phyloP scores from a whole-genome alignment of 169 alveolate genomes.

The Neospora caninum region DNA sequence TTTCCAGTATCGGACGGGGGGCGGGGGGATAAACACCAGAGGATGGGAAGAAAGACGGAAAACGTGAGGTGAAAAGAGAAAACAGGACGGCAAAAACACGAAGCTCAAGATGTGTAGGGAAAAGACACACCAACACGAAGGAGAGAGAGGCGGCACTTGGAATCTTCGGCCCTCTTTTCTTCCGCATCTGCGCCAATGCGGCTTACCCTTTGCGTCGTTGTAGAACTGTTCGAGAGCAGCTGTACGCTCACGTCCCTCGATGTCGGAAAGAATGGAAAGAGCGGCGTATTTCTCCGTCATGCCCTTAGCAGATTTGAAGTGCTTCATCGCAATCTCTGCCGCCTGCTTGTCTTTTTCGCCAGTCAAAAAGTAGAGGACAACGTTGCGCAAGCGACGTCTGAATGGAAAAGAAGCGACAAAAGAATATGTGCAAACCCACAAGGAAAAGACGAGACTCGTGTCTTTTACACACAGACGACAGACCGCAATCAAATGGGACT shows the following conservation, averaged over 20 bases:
- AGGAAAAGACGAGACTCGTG: too few species aligned
- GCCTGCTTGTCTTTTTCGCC: constrained; percentile 44
- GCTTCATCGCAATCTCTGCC: constrained; percentile 37
- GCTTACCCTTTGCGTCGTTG: constrained; percentile 59
- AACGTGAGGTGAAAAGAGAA: not conserved
- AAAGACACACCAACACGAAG: too few species aligned
- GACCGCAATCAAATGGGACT: too few species aligned
- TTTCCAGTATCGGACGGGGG: too few species aligned
- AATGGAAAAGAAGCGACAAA: too few species aligned
- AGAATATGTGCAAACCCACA: too few species aligned
- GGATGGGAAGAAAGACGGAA: too few species aligned
- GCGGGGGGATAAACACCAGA: too few species aligned
- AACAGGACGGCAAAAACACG: too few species aligned
- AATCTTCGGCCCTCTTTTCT: not conserved
- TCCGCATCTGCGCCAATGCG: not conserved
- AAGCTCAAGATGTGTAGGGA: too few species aligned
- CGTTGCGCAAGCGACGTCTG: constrained; percentile 70
- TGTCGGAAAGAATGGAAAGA: constrained; percentile 17
- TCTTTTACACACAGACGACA: too few species aligned
- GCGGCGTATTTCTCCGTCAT: constrained; percentile 67
- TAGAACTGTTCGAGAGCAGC: constrained; percentile 54
- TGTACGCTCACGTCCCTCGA: constrained; percentile 23
- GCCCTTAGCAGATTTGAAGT: constrained; percentile 38
- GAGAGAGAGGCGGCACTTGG: too few species aligned
- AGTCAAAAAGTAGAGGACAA: constrained; percentile 63